phyloP scores from a whole-genome alignment of 2,329 filamentous ascomycete genomes.

The Ophiognomonia clavigignenti-juglandacearum region DNA sequence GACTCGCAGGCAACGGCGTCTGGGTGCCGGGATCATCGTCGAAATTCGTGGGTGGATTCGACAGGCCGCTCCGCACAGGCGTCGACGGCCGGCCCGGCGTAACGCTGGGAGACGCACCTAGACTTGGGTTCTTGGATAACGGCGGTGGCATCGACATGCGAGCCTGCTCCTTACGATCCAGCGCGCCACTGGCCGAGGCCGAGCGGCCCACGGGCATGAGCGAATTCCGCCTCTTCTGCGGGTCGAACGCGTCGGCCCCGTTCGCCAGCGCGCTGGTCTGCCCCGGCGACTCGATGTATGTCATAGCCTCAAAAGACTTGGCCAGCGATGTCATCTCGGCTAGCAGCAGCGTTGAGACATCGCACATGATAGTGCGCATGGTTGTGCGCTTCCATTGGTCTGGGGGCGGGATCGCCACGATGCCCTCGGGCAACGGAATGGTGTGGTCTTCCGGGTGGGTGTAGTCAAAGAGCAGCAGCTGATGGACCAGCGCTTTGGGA shows the following conservation, averaged over 20 bases:
- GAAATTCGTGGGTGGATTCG: constrained; percentile 44
- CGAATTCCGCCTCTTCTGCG: constrained; percentile 47
- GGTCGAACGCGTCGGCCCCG: constrained; percentile 37
- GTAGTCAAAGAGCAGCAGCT: constrained; percentile 77
- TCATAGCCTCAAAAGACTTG: constrained; percentile 66
- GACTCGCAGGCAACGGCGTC: constrained; percentile 32
- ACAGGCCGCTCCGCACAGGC: constrained; percentile 42
- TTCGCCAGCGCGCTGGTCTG: constrained; percentile 39
- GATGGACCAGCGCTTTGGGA: constrained; percentile 71
- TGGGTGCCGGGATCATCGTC: constrained; percentile 38
- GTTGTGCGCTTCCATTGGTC: constrained; percentile 70
- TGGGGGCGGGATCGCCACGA: constrained; percentile 65
- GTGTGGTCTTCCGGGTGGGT: constrained; percentile 40
- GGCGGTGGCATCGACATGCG: constrained; percentile 76
- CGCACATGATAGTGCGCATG: constrained; percentile 75
- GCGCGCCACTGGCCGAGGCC: constrained; percentile 44
- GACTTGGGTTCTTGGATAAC: constrained; percentile 40
- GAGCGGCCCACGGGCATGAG: constrained; percentile 47
- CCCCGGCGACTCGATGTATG: constrained; percentile 73
- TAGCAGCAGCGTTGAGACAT: constrained; percentile 68
- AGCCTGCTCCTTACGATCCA: constrained; percentile 56
- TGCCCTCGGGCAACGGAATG: constrained; percentile 59
- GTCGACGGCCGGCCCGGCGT: constrained; percentile 47
- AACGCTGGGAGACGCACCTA: constrained; percentile 37
- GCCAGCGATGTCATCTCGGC: constrained; percentile 72